These are phyloP conservation scores for Pleurostoma richardsiae DNA, from an alignment of 2,329 filamentous ascomycete species.

Conservation along the genomic window DNA sequence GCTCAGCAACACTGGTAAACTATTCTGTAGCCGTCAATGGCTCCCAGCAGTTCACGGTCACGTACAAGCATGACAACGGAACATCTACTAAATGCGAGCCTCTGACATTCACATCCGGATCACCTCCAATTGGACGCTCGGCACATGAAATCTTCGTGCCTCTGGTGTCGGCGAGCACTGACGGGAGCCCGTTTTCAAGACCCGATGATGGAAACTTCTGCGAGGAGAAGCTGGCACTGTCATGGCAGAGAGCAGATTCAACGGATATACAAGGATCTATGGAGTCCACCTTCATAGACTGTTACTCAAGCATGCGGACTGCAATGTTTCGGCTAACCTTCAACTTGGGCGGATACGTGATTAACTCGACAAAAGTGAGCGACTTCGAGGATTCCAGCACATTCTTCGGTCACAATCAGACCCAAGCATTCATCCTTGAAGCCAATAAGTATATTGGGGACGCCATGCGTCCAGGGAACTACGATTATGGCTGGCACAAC, in stretches of 20 bases:
- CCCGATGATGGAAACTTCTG: not conserved
- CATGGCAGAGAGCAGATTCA: not conserved
- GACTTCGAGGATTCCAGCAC: constrained; percentile 7
- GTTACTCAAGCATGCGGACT: constrained; percentile 19
- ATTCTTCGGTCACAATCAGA: too few relatives aligned
- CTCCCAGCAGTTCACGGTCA: not conserved
- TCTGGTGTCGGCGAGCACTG: not conserved
- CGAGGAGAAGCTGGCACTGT: not conserved
- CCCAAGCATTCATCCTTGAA: too few relatives aligned
- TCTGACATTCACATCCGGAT: not conserved
- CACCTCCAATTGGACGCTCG: not conserved
- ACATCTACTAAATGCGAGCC: not conserved
- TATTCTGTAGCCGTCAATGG: not conserved
- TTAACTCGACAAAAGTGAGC: constrained; percentile 9
- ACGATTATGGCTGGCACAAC: constrained; percentile 49
- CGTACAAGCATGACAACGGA: not conserved
- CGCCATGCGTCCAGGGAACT: too few relatives aligned
- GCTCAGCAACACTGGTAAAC: not conserved
- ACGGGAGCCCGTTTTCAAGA: not conserved
- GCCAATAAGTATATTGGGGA: too few relatives aligned
- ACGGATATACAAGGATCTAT: constrained; percentile 9
- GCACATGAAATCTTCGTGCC: not conserved
- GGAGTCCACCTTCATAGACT: constrained; percentile 14
- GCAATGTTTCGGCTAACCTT: constrained; percentile 27
- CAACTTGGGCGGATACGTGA: constrained; percentile 16